Base-by-base conservation (phyloP, 352 stramenopile genomes). In the Globisporangium recalcitrans region DNA sequence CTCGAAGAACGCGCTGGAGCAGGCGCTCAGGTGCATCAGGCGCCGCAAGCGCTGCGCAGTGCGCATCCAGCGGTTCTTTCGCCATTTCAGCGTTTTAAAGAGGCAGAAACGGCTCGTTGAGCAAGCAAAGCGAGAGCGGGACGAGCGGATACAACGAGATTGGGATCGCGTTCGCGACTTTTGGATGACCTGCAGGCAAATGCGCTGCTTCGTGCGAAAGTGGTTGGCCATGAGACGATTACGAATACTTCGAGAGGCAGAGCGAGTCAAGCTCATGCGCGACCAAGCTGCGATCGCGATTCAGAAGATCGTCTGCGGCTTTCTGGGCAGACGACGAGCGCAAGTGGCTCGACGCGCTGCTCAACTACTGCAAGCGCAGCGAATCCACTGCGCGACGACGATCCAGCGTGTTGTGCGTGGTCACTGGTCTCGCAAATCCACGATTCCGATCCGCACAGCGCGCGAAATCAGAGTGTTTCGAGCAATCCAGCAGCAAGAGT, bases 1-100 rank as follows among this genome's bases (percentile, higher is more conserved):
- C 65, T 44, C 71, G 19, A 76, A 75, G 49, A 77, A 69, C 19
- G 62, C 76, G 3, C 56, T 91, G 24, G 70, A 88, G 53, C 64
- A 72, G 4, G 69, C 78, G 34, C 66, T 88, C 10, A 70, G 60
- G 22, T 73, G 71, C 52, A 74, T 90, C 38, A 68, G 74, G 9
- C 61, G 63, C 3, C 80, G 81, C 7, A 79, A 81, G 34, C 62
- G 70, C 53, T 71, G 67, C 24, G 70, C 69, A 14, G 40, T 74
- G 9, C 69, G 68, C 10, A 75, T 93, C n/a, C 84, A 93, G 59
- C 72, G 68, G 6, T 79, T 64, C 46, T 73, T 86, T 51, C 75
- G 82, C 6, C 58, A 63, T n/a, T 76, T 72, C 47, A 56, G 64
- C 48, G 32, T 38, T 1, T 40, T 72, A 4, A 71, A 63, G 19